phyloP scores from a whole-genome alignment of 257 asterid genomes.

The Solanum rostratum region DNA sequence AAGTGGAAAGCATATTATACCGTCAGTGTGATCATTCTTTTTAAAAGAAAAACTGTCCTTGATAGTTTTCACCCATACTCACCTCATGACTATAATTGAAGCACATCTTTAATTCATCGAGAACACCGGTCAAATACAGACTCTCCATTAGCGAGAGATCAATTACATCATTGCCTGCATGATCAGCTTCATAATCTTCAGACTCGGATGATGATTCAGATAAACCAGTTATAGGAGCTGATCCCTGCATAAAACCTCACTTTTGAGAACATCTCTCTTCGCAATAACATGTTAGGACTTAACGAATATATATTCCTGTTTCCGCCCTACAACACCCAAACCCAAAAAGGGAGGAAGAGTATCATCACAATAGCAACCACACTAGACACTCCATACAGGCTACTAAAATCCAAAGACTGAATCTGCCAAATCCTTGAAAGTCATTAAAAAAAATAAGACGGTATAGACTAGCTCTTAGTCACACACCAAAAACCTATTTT shows the following conservation, averaged over 20 bases:
- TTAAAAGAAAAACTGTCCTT: neutral
- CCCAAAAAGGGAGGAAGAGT: neutral
- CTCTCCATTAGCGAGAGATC: constrained; percentile 46
- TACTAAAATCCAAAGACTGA: neutral
- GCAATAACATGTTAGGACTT: neutral
- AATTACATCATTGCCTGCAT: constrained; percentile 22
- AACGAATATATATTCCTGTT: neutral
- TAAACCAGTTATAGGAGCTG: constrained; percentile 63
- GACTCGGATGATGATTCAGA: constrained; percentile 67
- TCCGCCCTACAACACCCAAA: neutral
- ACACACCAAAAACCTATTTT: neutral
- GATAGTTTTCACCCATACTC: constrained; percentile 5
- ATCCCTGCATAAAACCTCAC: constrained; percentile 35
- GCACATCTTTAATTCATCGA: constrained; percentile 80
- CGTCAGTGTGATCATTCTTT: neutral
- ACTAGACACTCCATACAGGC: neutral
- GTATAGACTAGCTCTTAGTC: neutral
- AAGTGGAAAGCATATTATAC: neutral
- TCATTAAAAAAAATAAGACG: neutral
- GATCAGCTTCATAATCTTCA: constrained; percentile 48
- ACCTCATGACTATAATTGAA: constrained; percentile 75
- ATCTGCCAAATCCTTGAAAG: neutral
- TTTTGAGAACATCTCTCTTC: neutral
- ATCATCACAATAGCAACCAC: neutral
- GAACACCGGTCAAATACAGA: constrained; percentile 63